phyloP scores from a whole-genome alignment of 352 stramenopile genomes.

The Aphanomyces euteiches region DNA sequence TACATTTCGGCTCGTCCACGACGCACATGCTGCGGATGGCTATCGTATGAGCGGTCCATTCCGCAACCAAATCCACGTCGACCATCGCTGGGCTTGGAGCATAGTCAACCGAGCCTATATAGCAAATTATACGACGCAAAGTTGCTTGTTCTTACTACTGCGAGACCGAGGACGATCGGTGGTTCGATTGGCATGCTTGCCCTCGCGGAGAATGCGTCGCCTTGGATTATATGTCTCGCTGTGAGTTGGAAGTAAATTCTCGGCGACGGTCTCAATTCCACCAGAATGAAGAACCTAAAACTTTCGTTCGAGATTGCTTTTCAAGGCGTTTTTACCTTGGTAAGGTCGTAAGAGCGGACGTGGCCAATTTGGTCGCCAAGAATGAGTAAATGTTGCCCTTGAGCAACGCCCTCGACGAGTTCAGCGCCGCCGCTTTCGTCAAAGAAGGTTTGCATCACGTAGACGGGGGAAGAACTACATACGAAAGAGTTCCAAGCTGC shows the following conservation, averaged over 20 bases:
- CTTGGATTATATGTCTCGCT: constrained; percentile 69
- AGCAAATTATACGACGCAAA: background rate
- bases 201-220: constrained; percentile 59
- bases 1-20: constrained; percentile 53
- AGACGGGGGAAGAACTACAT: constrained; percentile 16
- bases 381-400: constrained; percentile 14
- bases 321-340: constrained; percentile 54
- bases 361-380: constrained; percentile 34
- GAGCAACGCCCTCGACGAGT: constrained; percentile 15
- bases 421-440: constrained; percentile 11
- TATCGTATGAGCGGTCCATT: constrained; percentile 55
- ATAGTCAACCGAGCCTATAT: background rate
- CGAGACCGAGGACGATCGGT: background rate
- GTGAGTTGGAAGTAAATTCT: constrained; percentile 54
- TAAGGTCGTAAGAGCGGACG: constrained; percentile 53
- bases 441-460: constrained; percentile 29
- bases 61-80: constrained; percentile 43
- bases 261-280: constrained; percentile 46
- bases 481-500: too few relatives aligned
- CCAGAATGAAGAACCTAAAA: constrained; percentile 43
- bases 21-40: constrained; percentile 49
- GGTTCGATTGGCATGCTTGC: constrained; percentile 36
- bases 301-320: background rate
- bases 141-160: background rate
- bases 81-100: background rate